Base-by-base conservation (phyloP, 192 early-diverging fungal species). In the Podila epigama region DNA sequence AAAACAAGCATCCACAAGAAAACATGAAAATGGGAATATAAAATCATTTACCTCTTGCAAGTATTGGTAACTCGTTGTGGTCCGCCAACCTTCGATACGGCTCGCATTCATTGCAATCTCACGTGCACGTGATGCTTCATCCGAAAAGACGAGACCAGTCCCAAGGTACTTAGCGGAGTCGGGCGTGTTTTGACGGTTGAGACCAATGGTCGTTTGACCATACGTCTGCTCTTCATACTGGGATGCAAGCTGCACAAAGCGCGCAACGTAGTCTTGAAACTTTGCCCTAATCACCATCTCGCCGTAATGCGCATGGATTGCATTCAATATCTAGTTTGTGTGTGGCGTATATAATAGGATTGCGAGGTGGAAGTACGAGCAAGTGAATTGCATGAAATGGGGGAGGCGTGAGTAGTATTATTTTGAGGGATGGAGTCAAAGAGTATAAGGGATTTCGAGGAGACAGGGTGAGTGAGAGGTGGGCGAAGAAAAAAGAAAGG, bases 211-310 rank as follows among this genome's bases (percentile, higher is more conserved):
- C 3, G 92, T 92, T 9, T 79, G 59, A 11, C 89, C 88, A 51
- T 81, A 84, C 7, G 82, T 84, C 50, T 92, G 89, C 33, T 87
- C 83, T 70, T 97, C 94, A 62, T 92, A 95, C 10, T 92, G 69
- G 40, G 90, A 88, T 25, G 91, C 87, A 28, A 95, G 81, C 32
- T 92, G 89, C 42, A 95, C 88, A 79, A 97, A 94, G 41, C 93
- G 85, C 15, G 89, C 85, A 22, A 98, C 88, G 65, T 96, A 95
- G 32, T 91, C 91, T 52, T 97, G 92, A 35, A 98, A 89, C 60
- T 92, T 93, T 55, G 94, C 89, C 5, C 97, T 88, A 20, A 98
- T 91, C 27, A 93, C 85, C 44, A 91, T 89, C 66, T 98, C 97
- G 27, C 91, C 88, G 51, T 92, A 91, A 79, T 97, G 94, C 18